phyloP scores from a whole-genome alignment of 2,329 filamentous ascomycete species.

The Pseudocercospora macadamiae region DNA sequence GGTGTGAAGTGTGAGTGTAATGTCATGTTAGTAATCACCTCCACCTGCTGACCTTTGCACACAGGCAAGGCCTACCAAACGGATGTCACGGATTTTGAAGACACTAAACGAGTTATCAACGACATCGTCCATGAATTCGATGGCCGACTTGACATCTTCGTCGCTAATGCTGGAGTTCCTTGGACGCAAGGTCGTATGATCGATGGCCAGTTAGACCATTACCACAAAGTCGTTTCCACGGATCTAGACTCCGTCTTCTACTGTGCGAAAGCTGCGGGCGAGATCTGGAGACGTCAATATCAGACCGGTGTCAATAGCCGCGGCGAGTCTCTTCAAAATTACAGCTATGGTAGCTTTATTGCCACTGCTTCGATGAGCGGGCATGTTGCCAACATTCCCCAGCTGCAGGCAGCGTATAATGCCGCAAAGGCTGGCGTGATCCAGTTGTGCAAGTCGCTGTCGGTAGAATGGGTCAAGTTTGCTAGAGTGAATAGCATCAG shows the following conservation, averaged over 20 bases:
- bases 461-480: constrained; percentile 59
- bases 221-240: constrained; percentile 68
- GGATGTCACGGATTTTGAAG: constrained; percentile 59
- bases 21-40: constrained; percentile 46
- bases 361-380: constrained; percentile 44
- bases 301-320: constrained; percentile 61
- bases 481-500: constrained; percentile 60
- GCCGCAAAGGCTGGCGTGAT: constrained; percentile 59
- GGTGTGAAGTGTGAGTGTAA: constrained; percentile 36
- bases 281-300: constrained; percentile 72
- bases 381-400: constrained; percentile 40
- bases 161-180: constrained; percentile 76
- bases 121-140: constrained; percentile 68
- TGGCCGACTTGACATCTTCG: constrained; percentile 71
- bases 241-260: constrained; percentile 62
- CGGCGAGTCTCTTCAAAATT: constrained; percentile 44
- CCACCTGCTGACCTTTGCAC: constrained; percentile 42
- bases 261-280: constrained; percentile 59
- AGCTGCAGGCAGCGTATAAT: constrained; percentile 59
- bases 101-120: constrained; percentile 59
- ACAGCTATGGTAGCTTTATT: constrained; percentile 53
- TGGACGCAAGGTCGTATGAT: constrained; percentile 71
- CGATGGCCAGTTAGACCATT: constrained; percentile 65
- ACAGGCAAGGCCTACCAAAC: constrained; percentile 70
- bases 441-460: constrained; percentile 59